Percentiles rank a stretch among this genome's conserved stretches.
Conservation (phyloP, 768 basidiomycete species). For the Suillus subalutaceus region DNA sequence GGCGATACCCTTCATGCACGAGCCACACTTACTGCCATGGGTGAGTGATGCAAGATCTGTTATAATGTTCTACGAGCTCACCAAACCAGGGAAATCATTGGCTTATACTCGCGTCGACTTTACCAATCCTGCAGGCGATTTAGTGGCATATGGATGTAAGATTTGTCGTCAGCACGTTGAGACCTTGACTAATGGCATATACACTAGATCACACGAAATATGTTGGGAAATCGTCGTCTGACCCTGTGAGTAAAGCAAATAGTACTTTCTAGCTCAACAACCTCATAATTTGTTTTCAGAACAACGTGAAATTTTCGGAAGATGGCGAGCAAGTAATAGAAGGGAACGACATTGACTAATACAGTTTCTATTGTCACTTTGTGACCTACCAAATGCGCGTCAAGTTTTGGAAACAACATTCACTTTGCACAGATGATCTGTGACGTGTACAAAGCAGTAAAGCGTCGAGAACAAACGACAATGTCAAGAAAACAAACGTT, state of each 20-base stretch:
- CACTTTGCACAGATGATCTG: background rate
- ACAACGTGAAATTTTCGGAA: conserved; percentile 76
- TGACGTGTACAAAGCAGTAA: background rate
- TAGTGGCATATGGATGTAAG: conserved; percentile 84
- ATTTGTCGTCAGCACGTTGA: conserved; percentile 14
- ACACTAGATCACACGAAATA: conserved; percentile 82
- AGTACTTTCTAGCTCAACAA: background rate
- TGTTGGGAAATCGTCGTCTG: conserved; percentile 64
- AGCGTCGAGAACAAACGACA: background rate
- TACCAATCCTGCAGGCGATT: conserved; percentile 58
- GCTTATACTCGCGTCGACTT: conserved; percentile 86
- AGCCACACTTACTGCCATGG: conserved; percentile 70
- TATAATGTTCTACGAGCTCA: background rate
- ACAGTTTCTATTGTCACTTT: background rate
- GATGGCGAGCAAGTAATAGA: conserved; percentile 76
- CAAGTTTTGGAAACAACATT: background rate
- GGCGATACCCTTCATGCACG: conserved; percentile 71
- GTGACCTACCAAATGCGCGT: background rate
- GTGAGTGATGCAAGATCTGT: conserved; percentile 34
- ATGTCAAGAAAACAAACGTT: background rate
- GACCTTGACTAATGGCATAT: conserved; percentile 11
- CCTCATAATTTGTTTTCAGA: conserved; percentile 39
- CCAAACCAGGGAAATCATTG: conserved; percentile 63
- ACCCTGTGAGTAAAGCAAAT: conserved; percentile 35
- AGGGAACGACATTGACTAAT: conserved; percentile 53